Evolutionary conservation across 257 asterid species (phyloP).

Genomic region (Solanum lycopersicoides): DNA sequence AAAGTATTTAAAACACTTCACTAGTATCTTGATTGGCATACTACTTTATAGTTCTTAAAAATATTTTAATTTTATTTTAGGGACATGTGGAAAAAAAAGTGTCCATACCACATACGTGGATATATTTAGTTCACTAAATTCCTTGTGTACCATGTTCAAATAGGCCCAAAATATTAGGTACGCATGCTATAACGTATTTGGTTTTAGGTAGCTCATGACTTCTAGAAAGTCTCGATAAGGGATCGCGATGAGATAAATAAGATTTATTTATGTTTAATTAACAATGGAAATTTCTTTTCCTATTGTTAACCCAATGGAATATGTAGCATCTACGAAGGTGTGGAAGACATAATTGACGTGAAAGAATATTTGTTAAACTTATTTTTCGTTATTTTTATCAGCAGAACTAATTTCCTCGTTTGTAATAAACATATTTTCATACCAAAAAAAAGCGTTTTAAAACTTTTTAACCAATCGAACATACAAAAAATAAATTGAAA

Average conservation of each 20-base stretch:
- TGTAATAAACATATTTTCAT: too few species aligned
- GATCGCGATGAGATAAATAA: background rate
- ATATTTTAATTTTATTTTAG: background rate
- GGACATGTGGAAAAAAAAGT: background rate
- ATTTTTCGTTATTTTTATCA: background rate
- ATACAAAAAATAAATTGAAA: background rate
- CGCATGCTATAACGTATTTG: background rate
- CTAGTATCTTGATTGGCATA: accelerated
- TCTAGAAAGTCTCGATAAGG: background rate
- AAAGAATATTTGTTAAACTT: background rate
- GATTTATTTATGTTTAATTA: too few species aligned
- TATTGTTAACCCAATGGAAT: background rate
- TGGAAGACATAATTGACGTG: background rate
- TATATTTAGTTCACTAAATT: background rate
- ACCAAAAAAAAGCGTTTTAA: accelerated
- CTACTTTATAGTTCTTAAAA: background rate
- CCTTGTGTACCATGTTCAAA: background rate
- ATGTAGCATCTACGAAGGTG: background rate
- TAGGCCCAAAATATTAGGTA: background rate
- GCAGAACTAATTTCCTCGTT: accelerated
- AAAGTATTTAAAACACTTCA: too few species aligned
- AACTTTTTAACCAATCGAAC: background rate
- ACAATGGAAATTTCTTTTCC: too few species aligned
- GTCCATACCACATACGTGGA: background rate
- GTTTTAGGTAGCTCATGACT: background rate